A percentile compares a stretch with the other conserved stretches of the same genome.
These are phyloP conservation scores for Coemansia sp. DNA, from an alignment of 192 early-diverging fungal genomes.

Conservation along the genomic window DNA sequence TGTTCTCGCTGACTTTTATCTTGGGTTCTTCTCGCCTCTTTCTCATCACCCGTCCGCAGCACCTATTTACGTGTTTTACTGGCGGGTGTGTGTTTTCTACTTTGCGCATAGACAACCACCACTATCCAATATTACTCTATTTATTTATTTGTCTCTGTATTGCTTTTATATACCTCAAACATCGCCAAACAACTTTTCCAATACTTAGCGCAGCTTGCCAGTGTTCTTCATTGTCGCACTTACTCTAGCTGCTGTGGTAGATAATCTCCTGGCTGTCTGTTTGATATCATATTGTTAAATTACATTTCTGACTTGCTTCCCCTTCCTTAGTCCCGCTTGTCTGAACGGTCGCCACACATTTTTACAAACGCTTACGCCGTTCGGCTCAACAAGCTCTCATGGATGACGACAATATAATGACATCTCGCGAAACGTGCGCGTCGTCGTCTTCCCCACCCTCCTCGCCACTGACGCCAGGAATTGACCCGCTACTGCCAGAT, in stretches of 20 bases:
- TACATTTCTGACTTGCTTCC: background rate
- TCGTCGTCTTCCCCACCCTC: slow-evolving; percentile 35
- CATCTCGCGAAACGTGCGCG: slow-evolving; percentile 30
- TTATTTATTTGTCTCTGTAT: no score
- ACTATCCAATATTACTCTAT: background rate
- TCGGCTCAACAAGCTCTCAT: slow-evolving; percentile 9
- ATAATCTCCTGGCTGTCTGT: background rate
- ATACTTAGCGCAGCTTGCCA: background rate
- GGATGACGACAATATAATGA: slow-evolving; percentile 25
- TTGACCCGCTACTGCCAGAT: slow-evolving; percentile 25
- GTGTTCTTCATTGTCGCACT: background rate
- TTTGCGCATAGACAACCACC: background rate
- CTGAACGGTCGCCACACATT: background rate
- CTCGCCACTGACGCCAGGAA: slow-evolving; percentile 38
- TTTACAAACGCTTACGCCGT: background rate
- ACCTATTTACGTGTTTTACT: background rate
- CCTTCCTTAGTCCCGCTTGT: slow-evolving; percentile 3
- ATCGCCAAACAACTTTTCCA: background rate
- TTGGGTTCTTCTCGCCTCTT: slow-evolving; percentile 4
- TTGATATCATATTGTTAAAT: background rate
- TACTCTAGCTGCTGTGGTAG: background rate
- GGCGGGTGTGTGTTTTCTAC: background rate
- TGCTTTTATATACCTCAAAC: no score
- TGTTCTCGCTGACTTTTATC: background rate
- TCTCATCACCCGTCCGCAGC: background rate